These are phyloP conservation scores for Terfezia claveryi DNA, from an alignment of 495 filamentous ascomycete genomes.

Conservation along the genomic window DNA sequence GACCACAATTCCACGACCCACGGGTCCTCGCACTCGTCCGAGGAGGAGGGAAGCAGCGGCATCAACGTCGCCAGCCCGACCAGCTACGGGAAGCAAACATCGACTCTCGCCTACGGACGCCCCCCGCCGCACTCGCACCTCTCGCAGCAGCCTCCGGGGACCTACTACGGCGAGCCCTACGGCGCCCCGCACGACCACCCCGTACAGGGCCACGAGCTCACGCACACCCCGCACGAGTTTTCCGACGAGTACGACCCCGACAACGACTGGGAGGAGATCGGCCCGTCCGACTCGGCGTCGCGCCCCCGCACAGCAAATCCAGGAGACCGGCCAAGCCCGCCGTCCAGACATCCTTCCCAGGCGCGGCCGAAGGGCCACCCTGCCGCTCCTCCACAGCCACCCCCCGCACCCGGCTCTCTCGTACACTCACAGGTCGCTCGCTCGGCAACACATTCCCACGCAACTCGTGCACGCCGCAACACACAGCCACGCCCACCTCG, in stretches of 20 bases:
- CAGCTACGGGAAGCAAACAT: conserved; percentile 6
- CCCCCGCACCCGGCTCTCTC: neutral
- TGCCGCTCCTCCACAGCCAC: neutral
- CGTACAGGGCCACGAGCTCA: neutral
- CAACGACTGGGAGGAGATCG: conserved; percentile 34
- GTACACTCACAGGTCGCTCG: neutral
- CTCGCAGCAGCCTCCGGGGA: conserved; percentile 2
- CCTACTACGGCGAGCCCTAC: neutral
- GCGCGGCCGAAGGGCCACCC: conserved; percentile 2
- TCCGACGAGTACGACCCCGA: conserved; percentile 14
- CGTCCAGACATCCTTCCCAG: conserved; percentile 3
- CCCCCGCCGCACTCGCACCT: conserved; percentile 13
- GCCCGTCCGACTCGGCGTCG: conserved; percentile 67
- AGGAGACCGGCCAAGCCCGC: conserved; percentile 2
- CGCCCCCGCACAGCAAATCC: conserved; percentile 29
- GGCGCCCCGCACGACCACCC: conserved; percentile 1
- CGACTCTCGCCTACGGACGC: neutral
- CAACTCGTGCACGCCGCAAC: conserved; percentile 6
- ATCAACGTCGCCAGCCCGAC: conserved; percentile 10
- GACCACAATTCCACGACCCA: conserved; percentile 20
- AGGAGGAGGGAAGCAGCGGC: conserved; percentile 14
- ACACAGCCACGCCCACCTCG: conserved; percentile 12
- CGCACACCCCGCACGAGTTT: neutral
- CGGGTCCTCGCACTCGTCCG: conserved; percentile 17
- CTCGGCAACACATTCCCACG: neutral